Base-by-base conservation (phyloP, 2,329 filamentous ascomycete species). In the Ophiostoma novo-ulmi region DNA sequence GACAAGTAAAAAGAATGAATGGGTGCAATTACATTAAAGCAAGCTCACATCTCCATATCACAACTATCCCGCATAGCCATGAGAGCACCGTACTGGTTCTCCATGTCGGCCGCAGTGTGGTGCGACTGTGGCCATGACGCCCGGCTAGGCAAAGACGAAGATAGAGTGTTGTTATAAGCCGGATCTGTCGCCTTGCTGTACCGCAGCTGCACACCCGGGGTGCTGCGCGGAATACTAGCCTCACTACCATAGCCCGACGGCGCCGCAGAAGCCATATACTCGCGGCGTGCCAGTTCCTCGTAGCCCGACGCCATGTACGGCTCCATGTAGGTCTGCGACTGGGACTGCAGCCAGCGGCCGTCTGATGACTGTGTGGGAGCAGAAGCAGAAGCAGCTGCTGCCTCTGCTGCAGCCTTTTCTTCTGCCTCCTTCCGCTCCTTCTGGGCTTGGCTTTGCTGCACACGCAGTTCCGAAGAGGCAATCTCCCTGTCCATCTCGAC, bases 221-320 rank as follows among this genome's bases (percentile, higher is more conserved):
- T 58, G 52, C n/a, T 68, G 41, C 71, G 69, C 20, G 71, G 71
- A 20, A 67, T 31, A 41, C 68, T 69, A 20, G 63, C 44, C 55
- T 31, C 58, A 26, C 41, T 52, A 38, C 69, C 70, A 31, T 65
- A 38, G 17, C 69, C 52, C 69, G 39, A 55, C 26, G 36, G 48
- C n/a, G 44, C 36, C 8, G 26, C 79, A 22, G 74, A 73, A 36
- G 77, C 75, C 69, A 90, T 85, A 73, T 89, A 87, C 76, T 91
- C 89, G 70, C 87, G 83, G 71, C 84, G 83, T 71, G 89, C 87
- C 71, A 91, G 80, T 76, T 87, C 83, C 76, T 92, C 90, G 77
- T 97, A 97, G 17, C 93, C 93, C 7, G 88, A 89, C 67, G 87
- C 79, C 86, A 97, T 96, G 79, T 97, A 97, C 0, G 93, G 93